A percentile compares a stretch with the other conserved stretches of the same genome.
Conservation (phyloP, 306 rosid species). For the Medicago ruthenica region DNA sequence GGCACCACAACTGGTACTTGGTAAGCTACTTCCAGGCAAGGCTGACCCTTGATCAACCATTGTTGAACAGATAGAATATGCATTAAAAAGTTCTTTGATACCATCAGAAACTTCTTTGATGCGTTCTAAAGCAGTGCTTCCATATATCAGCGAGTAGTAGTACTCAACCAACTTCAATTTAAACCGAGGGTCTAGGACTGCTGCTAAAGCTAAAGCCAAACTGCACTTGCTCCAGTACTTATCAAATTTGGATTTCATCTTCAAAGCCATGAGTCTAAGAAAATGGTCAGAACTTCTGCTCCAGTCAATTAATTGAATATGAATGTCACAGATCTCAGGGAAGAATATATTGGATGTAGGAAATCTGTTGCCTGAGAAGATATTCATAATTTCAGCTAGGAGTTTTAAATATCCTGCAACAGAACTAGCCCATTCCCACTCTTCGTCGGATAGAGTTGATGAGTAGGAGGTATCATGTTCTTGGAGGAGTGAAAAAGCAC, state of each 20-base stretch:
- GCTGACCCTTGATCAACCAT: conserved; percentile 92
- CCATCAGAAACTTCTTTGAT: conserved; percentile 90
- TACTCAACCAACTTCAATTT: conserved; percentile 95
- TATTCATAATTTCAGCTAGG: conserved; percentile 73
- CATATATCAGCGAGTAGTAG: conserved; percentile 92
- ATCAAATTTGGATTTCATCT: conserved; percentile 86
- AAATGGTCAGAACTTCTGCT: conserved; percentile 79
- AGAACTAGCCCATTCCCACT: conserved; percentile 78
- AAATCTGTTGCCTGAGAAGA: conserved; percentile 66
- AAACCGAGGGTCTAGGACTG: conserved; percentile 91
- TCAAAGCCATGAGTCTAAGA: conserved; percentile 70
- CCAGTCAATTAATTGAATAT: conserved; percentile 87
- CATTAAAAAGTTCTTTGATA: conserved; percentile 81
- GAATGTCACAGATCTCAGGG: conserved; percentile 91
- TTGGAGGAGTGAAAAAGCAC: conserved; percentile 70
- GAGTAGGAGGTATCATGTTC: conserved; percentile 70
- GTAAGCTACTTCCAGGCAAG: conserved; percentile 82
- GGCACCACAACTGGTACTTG: conserved; percentile 64
- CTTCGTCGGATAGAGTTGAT: conserved; percentile 67
- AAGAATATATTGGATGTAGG: conserved; percentile 83
- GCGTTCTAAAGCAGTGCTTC: conserved; percentile 84
- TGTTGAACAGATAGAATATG: conserved; percentile 80
- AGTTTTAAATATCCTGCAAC: conserved; percentile 75
- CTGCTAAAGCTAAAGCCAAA: conserved; percentile 83
- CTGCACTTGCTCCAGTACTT: conserved; percentile 96